These are phyloP conservation scores for Colletotrichum melonis DNA, from an alignment of 2,329 filamentous ascomycete species.

Conservation along the genomic window DNA sequence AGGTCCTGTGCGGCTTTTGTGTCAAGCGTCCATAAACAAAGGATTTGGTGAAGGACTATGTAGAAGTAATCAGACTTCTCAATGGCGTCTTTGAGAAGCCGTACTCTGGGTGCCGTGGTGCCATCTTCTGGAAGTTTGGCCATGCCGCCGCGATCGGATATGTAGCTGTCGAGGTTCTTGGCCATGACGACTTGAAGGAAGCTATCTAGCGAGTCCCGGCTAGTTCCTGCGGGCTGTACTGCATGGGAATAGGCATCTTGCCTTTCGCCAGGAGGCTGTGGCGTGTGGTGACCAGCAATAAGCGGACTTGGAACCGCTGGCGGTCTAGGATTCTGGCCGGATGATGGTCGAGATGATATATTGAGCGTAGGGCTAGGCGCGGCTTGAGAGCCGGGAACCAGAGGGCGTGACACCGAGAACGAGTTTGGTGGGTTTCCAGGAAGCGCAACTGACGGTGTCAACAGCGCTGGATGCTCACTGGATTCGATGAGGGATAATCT, in stretches of 20 bases:
- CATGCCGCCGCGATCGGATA: background rate
- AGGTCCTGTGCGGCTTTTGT: slow-evolving; percentile 46
- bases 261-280: background rate
- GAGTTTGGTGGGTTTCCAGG: background rate
- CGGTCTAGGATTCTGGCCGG: background rate
- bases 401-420: background rate
- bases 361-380: background rate
- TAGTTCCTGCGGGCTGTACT: background rate
- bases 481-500: background rate
- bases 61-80: slow-evolving; percentile 69
- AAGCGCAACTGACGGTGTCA: background rate
- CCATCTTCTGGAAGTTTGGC: slow-evolving; percentile 7
- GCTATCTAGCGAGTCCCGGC: background rate
- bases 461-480: background rate
- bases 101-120: slow-evolving; percentile 53
- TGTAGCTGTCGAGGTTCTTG: background rate
- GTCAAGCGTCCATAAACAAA: slow-evolving; percentile 65
- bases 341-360: background rate
- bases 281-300: background rate
- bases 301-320: background rate
- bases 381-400: background rate
- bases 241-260: background rate
- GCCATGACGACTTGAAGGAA: slow-evolving; percentile 7
- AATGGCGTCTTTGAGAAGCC: slow-evolving; percentile 69
- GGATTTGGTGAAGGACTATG: slow-evolving; percentile 73